phyloP scores from a whole-genome alignment of 148 eudicot genomes.

The Fallopia convolvulus region DNA sequence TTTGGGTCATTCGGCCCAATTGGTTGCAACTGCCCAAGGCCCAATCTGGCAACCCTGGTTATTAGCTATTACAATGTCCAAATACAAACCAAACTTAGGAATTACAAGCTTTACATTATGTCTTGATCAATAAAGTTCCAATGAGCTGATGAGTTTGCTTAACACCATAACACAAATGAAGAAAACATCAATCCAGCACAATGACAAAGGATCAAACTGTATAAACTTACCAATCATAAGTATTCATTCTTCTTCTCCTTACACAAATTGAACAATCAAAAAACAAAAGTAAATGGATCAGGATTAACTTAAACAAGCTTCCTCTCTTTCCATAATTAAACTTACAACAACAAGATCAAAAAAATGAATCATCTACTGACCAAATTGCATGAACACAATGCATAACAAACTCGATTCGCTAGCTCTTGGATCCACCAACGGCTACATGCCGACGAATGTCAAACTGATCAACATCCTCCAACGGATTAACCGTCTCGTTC shows the following conservation, averaged over 20 bases:
- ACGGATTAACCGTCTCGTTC: constrained; percentile 56
- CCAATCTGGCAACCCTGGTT: too few relatives aligned
- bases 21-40: too few relatives aligned
- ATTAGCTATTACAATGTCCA: too few relatives aligned
- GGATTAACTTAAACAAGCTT: neutral
- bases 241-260: neutral
- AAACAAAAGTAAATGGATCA: neutral
- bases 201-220: neutral
- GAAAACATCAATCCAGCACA: neutral
- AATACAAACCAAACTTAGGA: too few relatives aligned
- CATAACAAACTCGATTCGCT: neutral
- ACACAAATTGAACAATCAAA: neutral
- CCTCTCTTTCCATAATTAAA: neutral
- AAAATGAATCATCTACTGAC: neutral
- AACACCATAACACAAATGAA: too few relatives aligned
- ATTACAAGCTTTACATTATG: too few relatives aligned
- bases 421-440: constrained; percentile 11
- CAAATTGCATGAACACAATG: neutral
- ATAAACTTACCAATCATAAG: neutral
- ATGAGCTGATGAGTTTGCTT: too few relatives aligned
- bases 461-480: constrained; percentile 48
- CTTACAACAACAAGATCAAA: neutral
- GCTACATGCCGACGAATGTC: constrained; percentile 34
- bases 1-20: too few relatives aligned
- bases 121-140: too few relatives aligned